phyloP scores from a whole-genome alignment of 345 rosid species.

The Eucalyptus pauciflora region DNA sequence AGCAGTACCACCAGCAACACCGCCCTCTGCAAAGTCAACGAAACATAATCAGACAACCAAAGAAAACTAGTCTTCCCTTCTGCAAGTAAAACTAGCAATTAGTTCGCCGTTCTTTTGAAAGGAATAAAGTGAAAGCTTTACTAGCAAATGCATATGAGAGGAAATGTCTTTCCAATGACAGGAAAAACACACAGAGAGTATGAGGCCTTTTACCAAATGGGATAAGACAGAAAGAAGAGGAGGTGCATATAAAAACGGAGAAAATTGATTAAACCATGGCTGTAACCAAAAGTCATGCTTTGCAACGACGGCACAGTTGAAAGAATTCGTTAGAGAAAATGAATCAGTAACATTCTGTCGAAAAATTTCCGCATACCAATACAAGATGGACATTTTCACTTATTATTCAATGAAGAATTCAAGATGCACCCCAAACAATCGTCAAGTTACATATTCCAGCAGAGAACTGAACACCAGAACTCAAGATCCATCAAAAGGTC shows the following conservation, averaged over 20 bases:
- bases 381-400: not conserved
- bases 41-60: not conserved
- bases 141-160: not conserved
- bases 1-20: constrained; percentile 58
- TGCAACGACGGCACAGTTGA: not conserved
- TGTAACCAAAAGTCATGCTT: not conserved
- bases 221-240: not conserved
- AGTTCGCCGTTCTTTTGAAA: not conserved
- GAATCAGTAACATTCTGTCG: not conserved
- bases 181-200: not conserved
- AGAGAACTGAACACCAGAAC: not conserved
- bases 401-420: not conserved
- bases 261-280: not conserved
- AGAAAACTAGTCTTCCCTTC: not conserved
- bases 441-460: not conserved
- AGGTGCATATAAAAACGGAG: not conserved
- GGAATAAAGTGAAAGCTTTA: not conserved
- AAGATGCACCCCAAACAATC: not conserved
- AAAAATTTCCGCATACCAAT: not conserved
- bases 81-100: not conserved
- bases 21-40: constrained; percentile 31
- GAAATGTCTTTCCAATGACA: not conserved
- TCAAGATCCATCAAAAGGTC: constrained; percentile 5
- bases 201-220: not conserved
- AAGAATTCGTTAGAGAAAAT: not conserved